Percentiles rank a stretch among this genome's conserved stretches.
These are phyloP conservation scores for Pneumocystis jirovecii DNA, from an alignment of 1,139 yeast species.

Conservation along the genomic window DNA sequence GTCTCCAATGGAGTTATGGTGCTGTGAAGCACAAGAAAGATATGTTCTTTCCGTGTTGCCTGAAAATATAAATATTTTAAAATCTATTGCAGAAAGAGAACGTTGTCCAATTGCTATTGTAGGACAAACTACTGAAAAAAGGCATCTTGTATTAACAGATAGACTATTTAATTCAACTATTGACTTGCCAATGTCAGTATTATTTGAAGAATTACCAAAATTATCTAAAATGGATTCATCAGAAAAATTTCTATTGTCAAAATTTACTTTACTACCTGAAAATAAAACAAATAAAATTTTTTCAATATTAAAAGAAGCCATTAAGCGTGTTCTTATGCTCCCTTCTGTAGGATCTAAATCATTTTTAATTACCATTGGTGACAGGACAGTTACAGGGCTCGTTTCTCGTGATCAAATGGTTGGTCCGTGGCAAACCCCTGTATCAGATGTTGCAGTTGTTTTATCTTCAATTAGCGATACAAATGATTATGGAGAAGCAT, in stretches of 20 bases:
- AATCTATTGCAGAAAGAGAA: slow-evolving; percentile 78
- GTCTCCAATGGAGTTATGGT: slow-evolving; percentile 99
- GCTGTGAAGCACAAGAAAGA: slow-evolving; percentile 98
- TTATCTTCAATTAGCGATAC: slow-evolving; percentile 73
- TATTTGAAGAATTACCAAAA: slow-evolving; percentile 95
- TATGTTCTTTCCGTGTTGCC: slow-evolving; percentile 88
- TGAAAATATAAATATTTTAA: slow-evolving; percentile 56
- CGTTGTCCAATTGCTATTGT: slow-evolving; percentile 94
- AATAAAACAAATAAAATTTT: not conserved
- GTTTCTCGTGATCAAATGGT: slow-evolving; percentile 98
- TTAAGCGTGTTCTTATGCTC: slow-evolving; percentile 66
- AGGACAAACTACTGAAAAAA: slow-evolving; percentile 82
- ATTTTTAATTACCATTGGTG: slow-evolving; percentile 92
- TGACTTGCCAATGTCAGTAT: slow-evolving; percentile 89
- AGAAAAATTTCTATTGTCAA: slow-evolving; percentile 34
- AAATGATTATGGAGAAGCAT: slow-evolving; percentile 80
- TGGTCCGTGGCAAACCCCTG: slow-evolving; percentile 99
- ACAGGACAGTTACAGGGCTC: slow-evolving; percentile 88
- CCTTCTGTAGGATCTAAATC: slow-evolving; percentile 95
- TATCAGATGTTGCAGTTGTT: slow-evolving; percentile 97
- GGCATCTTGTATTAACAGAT: slow-evolving; percentile 70
- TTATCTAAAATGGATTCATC: slow-evolving; percentile 70
- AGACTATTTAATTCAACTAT: slow-evolving; percentile 59
- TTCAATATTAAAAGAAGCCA: slow-evolving; percentile 35
- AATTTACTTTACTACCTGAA: slow-evolving; percentile 28